Base-by-base conservation (phyloP, 805 yeast species). In the Candida ulmi region DNA sequence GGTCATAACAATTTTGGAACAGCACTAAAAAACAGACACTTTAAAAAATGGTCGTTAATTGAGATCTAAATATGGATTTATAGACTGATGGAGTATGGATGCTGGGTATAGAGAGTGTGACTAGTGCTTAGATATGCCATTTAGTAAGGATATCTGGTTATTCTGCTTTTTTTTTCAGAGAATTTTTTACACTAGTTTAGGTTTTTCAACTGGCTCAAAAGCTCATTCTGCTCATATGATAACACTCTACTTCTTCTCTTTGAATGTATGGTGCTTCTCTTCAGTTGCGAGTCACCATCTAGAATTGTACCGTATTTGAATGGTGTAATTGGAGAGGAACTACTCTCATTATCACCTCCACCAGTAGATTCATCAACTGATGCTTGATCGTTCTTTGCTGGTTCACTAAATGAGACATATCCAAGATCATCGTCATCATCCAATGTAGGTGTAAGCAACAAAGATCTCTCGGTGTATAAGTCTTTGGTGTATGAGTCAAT, bases 211-310 rank as follows among this genome's bases (percentile, higher is more conserved):
- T 72, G 78, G 30, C 62, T 62, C 36, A 76, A 55, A 13, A 78
- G 54, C 50, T 73, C 74, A 31, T 59, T 58, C 50, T 78, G 82
- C 52, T 78, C 84, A 46, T 60, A 72, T 0, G 81, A 74, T 26
- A 75, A 57, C 1, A 62, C 61, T 39, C 75, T 53, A 36, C 56
- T 60, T 24, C 48, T 47, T 18, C 52, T 33, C 17, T 42, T 42
- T 27, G 34, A n/a, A 4, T 18, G 6, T 13, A 19, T n/a, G 15
- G 24, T 12, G 17, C 4, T 31, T 5, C 11, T 18, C 13, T 31
- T 18, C 9, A 21, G 16, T 8, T 17, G 26, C 8, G 27, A n/a
- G 24, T 30, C 29, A 16, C 17, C 17, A 34, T 39, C 47, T 8
- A 43, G 15, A 4, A 46, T 33, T 7, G 44, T 43, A 4, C 50